phyloP scores from a whole-genome alignment of 495 filamentous ascomycete genomes.

The Podospora pseudoanserina region DNA sequence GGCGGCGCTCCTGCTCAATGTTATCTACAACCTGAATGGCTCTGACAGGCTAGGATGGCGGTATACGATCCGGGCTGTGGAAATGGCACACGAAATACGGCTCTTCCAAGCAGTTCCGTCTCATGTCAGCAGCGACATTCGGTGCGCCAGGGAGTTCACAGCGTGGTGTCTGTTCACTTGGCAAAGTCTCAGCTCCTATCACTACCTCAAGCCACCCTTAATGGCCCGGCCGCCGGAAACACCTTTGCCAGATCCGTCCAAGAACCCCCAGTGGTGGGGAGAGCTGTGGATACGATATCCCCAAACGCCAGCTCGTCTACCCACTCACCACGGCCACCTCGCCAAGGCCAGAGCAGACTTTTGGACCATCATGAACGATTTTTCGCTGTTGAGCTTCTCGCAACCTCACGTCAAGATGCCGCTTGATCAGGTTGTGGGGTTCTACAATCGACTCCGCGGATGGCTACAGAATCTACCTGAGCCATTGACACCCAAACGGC shows the following conservation, averaged over 20 bases:
- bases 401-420: conserved; percentile 14
- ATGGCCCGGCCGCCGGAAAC: conserved; percentile 26
- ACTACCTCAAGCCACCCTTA: conserved; percentile 29
- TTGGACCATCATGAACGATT: conserved; percentile 33
- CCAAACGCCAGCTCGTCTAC: conserved; percentile 20
- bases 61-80: conserved; percentile 30
- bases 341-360: conserved; percentile 37
- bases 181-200: conserved; percentile 32
- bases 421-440: conserved; percentile 24
- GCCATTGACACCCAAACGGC: conserved; percentile 30
- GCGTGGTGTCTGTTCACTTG: conserved; percentile 38
- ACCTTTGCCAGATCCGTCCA: conserved; percentile 31
- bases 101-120: conserved; percentile 21
- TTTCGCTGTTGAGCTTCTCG: conserved; percentile 22
- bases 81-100: conserved; percentile 34
- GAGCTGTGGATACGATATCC: conserved; percentile 40
- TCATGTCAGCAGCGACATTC: conserved; percentile 12
- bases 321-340: conserved; percentile 26
- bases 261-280: conserved; percentile 35
- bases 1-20: conserved; percentile 29
- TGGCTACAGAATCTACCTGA: conserved; percentile 36
- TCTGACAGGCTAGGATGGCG: conserved; percentile 38
- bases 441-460: conserved; percentile 25
- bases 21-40: conserved; percentile 32
- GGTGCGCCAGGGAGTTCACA: conserved; percentile 31